Percentiles rank a stretch among this genome's conserved stretches.
These are phyloP conservation scores for Mucor circinelloides DNA, from an alignment of 371 early-diverging fungal genomes.

Conservation along the genomic window DNA sequence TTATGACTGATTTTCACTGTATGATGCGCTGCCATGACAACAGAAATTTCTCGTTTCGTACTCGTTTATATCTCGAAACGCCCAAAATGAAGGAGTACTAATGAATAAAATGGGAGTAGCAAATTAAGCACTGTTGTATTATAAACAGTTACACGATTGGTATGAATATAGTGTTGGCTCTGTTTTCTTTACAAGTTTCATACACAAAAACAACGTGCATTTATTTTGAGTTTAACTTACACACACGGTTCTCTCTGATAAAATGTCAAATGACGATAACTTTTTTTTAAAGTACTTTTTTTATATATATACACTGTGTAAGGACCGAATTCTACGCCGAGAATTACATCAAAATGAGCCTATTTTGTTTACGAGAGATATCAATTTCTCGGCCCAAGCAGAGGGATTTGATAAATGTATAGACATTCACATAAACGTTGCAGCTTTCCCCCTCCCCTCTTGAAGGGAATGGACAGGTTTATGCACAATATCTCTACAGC, in stretches of 20 bases:
- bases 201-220: background rate
- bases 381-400: background rate
- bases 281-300: background rate
- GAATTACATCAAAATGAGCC: background rate
- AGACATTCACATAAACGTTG: background rate
- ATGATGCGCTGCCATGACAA: background rate
- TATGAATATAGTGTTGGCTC: background rate
- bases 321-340: background rate
- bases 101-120: background rate
- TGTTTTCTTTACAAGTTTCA: background rate
- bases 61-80: background rate
- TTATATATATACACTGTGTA: background rate
- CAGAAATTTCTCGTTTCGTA: background rate
- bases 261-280: slow-evolving; percentile 6
- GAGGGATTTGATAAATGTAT: background rate
- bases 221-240: background rate
- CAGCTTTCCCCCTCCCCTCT: background rate
- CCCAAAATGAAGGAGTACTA: slow-evolving; percentile 3
- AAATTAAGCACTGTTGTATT: background rate
- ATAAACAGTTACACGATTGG: background rate
- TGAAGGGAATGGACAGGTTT: background rate
- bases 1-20: too few relatives aligned
- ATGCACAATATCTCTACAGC: background rate
- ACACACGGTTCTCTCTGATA: background rate
- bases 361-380: background rate